Evolutionary conservation across 2,329 filamentous ascomycete species (phyloP), one percentile per base, ranked within the genome.

Genomic region (Alternaria brassicicola): DNA sequence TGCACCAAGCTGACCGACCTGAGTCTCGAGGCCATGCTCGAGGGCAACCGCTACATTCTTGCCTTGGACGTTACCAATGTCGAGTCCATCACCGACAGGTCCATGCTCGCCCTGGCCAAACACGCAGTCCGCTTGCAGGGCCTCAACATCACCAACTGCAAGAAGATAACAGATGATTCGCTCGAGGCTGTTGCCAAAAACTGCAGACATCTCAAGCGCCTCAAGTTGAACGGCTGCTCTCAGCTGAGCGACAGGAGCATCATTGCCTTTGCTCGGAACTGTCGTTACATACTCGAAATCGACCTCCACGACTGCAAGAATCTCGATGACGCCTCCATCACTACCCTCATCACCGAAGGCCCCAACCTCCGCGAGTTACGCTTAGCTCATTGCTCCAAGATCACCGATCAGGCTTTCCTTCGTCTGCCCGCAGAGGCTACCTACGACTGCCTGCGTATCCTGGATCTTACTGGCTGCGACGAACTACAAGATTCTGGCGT

Each of bases 221-320:
- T 99, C 66, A 99, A 99, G 85, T 85, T 99, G 61, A 99, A 98
- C 77, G 91, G 93, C 56, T 97, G 95, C 74, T 78, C 80, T n/a
- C 90, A 96, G 77, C 82, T 97, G 31, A 92, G 90, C 36, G 92
- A 98, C 74, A 83, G 85, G 47, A 89, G 93, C 6, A 89, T 98
- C 63, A 82, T 91, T 57, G 91, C 93, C 3, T 96, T 99, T 74
- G 94, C 95, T 6, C 83, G 88, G 43, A 87, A 96, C 78, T 97
- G 94, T 75, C 91, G 89, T 12, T 94, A 97, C 66, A 93, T 99
- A 30, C 88, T 99, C 62, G 95, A 99, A 78, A 97, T 99, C 61
- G 95, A 99, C 75, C 85, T 99, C 13, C 91, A 97, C 68, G 90
- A 92, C 68, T 96, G 95, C 80, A 84, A 83, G 53, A 84, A 88